Evolutionary conservation across 352 stramenopile genomes (phyloP).

Genomic region (Aphanomyces astaci): DNA sequence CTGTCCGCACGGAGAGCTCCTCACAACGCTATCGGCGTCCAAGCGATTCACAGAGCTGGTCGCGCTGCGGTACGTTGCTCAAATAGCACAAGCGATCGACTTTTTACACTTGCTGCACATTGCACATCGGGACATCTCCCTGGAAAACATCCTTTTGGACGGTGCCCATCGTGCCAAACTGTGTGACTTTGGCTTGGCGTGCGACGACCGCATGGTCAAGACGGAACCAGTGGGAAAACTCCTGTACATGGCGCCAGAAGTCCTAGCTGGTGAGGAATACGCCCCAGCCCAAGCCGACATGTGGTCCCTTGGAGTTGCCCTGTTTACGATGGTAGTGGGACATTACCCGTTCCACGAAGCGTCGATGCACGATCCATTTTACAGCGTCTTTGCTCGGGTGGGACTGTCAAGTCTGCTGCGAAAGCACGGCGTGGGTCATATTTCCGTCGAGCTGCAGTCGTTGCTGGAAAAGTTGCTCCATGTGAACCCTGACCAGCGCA

Average conservation of each 20-base stretch:
- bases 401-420: constrained; percentile 72
- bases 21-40: constrained; percentile 45
- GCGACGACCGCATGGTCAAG: constrained; percentile 31
- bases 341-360: constrained; percentile 55
- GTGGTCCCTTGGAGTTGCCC: constrained; percentile 74
- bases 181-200: constrained; percentile 72
- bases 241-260: constrained; percentile 74
- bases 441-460: constrained; percentile 51
- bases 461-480: constrained; percentile 62
- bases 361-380: constrained; percentile 45
- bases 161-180: constrained; percentile 54
- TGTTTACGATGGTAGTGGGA: constrained; percentile 62
- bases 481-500: constrained; percentile 33
- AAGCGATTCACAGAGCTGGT: constrained; percentile 27
- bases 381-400: neutral
- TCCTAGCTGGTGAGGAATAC: constrained; percentile 36
- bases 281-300: constrained; percentile 54
- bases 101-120: constrained; percentile 70
- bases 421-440: constrained; percentile 54
- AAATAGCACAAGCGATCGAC: constrained; percentile 43
- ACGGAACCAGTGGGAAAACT: constrained; percentile 53
- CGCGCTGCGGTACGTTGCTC: constrained; percentile 48
- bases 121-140: constrained; percentile 69
- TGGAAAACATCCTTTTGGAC: constrained; percentile 76
- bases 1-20: constrained; percentile 56